Evolutionary conservation across 768 basidiomycete genomes (phyloP).

Genomic region (Lactarius tabidus): DNA sequence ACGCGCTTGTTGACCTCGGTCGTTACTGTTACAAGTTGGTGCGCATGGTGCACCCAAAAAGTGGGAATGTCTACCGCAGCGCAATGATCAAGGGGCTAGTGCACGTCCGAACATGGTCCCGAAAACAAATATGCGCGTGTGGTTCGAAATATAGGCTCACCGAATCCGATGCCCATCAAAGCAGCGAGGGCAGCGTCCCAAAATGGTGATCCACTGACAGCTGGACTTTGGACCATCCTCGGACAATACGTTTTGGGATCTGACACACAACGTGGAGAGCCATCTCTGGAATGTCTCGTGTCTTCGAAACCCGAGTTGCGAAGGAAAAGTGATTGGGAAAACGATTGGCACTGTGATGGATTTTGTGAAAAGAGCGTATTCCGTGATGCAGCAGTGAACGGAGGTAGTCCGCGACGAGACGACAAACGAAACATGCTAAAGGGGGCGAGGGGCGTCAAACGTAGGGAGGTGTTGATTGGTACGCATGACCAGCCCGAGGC

Average conservation of each 20-base stretch:
- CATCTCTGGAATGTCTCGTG: not conserved
- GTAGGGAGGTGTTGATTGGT: too few species aligned
- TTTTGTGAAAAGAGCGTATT: not conserved
- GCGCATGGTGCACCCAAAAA: not conserved
- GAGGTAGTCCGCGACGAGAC: not conserved
- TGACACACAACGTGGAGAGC: not conserved
- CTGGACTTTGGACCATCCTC: not conserved
- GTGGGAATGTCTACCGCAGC: not conserved
- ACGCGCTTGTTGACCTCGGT: not conserved
- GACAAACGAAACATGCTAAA: constrained; percentile 1
- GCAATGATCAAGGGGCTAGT: not conserved
- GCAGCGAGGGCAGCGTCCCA: constrained; percentile 21
- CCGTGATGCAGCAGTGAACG: not conserved
- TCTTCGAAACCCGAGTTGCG: not conserved
- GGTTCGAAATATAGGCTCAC: constrained; percentile 22
- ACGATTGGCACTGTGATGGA: not conserved
- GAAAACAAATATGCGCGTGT: too few species aligned
- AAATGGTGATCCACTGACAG: constrained; percentile 18
- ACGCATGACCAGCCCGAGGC: too few species aligned
- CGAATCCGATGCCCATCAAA: constrained; percentile 25
- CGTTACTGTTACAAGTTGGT: not conserved
- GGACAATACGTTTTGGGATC: not conserved
- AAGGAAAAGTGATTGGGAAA: not conserved
- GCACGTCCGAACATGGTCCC: not conserved
- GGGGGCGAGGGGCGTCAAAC: not conserved